Evolutionary conservation across 768 basidiomycete genomes (phyloP), one percentile per base, ranked within the genome.

Genomic region (Leccinum longicurvipes): DNA sequence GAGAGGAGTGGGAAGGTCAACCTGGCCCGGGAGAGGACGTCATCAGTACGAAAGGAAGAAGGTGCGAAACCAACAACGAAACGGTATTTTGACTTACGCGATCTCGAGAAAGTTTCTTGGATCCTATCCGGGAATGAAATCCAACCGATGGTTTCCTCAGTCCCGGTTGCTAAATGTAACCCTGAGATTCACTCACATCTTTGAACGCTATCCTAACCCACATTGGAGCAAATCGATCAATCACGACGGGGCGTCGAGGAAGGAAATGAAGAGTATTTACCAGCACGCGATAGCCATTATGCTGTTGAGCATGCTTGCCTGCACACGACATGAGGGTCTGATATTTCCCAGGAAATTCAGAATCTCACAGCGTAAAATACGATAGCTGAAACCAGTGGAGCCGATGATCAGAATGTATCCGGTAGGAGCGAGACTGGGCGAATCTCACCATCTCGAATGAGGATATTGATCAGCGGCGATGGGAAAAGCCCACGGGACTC

Each of bases 1-100:
- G 60, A 56, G 41, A 60, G 54, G 2, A 64, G 15, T 3, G 61
- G 61, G 8, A 60, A 19, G 8, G 63, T 55, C 29, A 62, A n/a
- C n/a, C n/a, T n/a, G n/a, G n/a, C n/a, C n/a, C 6, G 25, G 25
- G 25, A 25, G 25, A 25, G 25, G 25, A 6, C 6, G 25, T 25
- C 10, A 6, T 12, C 10, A 12, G 12, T 10, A 3, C 1, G 12
- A 12, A 6, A 12, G 9, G 3, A 31, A n/a, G n/a, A n/a, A n/a
- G n/a, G n/a, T n/a, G 9, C 31, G 1, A 31, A 10, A 3, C 31
- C 10, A 31, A 31, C 31, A 10, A 39, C 6, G 2, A 17, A 39
- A 14, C 15, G n/a, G 15, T 14, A 11, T 6, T 9, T 6, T 17
- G 15, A 5, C 36, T 39, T 8, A 39, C 36, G 17, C 54, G 32